phyloP scores from a whole-genome alignment of 345 rosid genomes.

The Pugionium cornutum region DNA sequence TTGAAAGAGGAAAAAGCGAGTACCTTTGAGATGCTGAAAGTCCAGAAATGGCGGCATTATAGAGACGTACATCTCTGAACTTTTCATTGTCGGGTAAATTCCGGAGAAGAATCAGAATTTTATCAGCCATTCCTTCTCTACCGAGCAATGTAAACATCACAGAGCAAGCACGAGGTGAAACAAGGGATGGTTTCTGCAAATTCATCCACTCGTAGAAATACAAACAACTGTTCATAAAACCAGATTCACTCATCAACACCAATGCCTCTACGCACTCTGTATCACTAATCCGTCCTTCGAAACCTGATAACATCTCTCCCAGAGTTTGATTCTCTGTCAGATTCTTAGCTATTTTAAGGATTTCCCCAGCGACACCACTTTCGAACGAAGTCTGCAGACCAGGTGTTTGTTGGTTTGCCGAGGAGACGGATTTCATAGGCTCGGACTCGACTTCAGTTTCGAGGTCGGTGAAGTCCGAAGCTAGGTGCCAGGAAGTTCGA shows the following conservation, averaged over 20 bases:
- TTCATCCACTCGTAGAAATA: conserved; percentile 90
- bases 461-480: conserved; percentile 39
- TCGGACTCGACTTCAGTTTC: conserved; percentile 37
- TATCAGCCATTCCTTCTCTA: conserved; percentile 56
- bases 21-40: conserved; percentile 67
- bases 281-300: conserved; percentile 45
- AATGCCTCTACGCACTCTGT: conserved; percentile 60
- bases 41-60: conserved; percentile 75
- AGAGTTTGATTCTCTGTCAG: conserved; percentile 57
- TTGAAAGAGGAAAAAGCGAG: neutral
- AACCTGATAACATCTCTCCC: conserved; percentile 62
- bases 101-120: conserved; percentile 53
- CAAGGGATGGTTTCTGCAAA: conserved; percentile 67
- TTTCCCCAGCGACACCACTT: conserved; percentile 45
- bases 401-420: conserved; percentile 28
- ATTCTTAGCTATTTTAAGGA: conserved; percentile 54
- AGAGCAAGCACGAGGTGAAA: conserved; percentile 66
- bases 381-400: conserved; percentile 24
- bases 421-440: neutral
- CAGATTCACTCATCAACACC: conserved; percentile 58
- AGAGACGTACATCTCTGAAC: conserved; percentile 68
- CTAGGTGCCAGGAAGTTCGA: conserved; percentile 70
- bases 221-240: conserved; percentile 52
- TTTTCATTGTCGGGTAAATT: conserved; percentile 63
- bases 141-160: conserved; percentile 71